Evolutionary conservation across 495 filamentous ascomycete genomes (phyloP), one percentile per base, ranked within the genome.

Genomic region (Chaetomidium leptoderma): DNA sequence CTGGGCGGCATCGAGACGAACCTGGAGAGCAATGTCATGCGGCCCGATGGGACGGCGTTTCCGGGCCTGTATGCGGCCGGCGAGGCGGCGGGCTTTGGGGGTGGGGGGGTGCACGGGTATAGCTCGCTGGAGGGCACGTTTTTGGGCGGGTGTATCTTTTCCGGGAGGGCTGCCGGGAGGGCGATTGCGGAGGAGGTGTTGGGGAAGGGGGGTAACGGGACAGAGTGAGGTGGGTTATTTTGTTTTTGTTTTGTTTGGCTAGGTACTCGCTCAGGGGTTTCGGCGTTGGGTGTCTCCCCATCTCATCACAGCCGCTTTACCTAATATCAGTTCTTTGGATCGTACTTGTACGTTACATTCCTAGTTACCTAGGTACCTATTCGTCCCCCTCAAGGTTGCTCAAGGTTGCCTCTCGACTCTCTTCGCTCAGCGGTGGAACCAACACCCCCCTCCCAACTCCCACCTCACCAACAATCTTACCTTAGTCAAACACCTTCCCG

Each of bases 1-100:
- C 72, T 81, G 2, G 78, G 78, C 26, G 78, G 78, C 0, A 68
- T 79, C n/a, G 76, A 81, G 70, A 81, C 78, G 17, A 74, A 81
- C 60, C 58, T 81, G 5, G 62, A 70, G 47, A 77, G 75, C 53
- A 71, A 77, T 16, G 78, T 77, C 2, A 72, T 80, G 69, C 63
- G 62, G 53, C 62, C 71, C 1, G 68, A 76, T 43, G 77, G 75
- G 11, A 69, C 63, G 29, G 43, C 62, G 24, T 81, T 80, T 53
- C 66, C 72, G 1, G 78, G 77, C 0, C 44, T 81, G 45, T 81
- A 80, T 43, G 77, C 78, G 0, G 77, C 76, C 1, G 78, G 78
- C n/a, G 78, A 81, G 65, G 76, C 69, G 16, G 76, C 78, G 8
- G 78, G 78, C 6, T 81, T 81, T 46, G 78, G 78, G 1, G 78